phyloP scores from a whole-genome alignment of 371 early-diverging fungal species.

The Circinella umbellata region DNA sequence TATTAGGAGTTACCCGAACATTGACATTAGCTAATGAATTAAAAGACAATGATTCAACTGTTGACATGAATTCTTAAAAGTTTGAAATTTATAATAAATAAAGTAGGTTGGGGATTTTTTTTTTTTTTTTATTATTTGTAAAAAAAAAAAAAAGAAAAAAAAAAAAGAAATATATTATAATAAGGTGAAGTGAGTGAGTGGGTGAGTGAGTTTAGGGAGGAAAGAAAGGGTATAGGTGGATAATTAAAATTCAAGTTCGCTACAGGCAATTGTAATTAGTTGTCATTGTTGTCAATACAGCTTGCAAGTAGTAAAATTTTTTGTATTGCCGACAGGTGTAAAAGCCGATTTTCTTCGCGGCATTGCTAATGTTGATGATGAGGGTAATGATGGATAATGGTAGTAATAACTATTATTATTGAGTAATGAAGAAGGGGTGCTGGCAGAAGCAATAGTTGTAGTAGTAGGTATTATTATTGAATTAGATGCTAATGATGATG shows the following conservation, averaged over 20 bases:
- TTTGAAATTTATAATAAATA: too few relatives aligned
- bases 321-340: constrained; percentile 9
- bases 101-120: too few relatives aligned
- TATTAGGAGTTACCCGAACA: constrained; percentile 17
- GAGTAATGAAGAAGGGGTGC: too few relatives aligned
- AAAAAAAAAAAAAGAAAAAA: too few relatives aligned
- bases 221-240: constrained; percentile 3
- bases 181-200: constrained; percentile 1
- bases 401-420: too few relatives aligned
- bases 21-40: constrained; percentile 11
- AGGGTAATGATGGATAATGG: not conserved
- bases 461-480: too few relatives aligned
- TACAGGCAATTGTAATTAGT: not conserved
- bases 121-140: too few relatives aligned
- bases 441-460: too few relatives aligned
- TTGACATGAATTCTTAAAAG: constrained; percentile 17
- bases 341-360: constrained; percentile 1
- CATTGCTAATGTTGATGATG: not conserved
- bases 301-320: not conserved
- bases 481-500: too few relatives aligned
- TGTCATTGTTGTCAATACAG: not conserved
- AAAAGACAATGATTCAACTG: constrained; percentile 14
- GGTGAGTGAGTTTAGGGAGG: too few relatives aligned
- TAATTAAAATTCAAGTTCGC: too few relatives aligned
- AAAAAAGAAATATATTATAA: too few relatives aligned